Evolutionary conservation across 805 yeast species (phyloP), one percentile per base, ranked within the genome.

Genomic region (Lipomyces sp.): DNA sequence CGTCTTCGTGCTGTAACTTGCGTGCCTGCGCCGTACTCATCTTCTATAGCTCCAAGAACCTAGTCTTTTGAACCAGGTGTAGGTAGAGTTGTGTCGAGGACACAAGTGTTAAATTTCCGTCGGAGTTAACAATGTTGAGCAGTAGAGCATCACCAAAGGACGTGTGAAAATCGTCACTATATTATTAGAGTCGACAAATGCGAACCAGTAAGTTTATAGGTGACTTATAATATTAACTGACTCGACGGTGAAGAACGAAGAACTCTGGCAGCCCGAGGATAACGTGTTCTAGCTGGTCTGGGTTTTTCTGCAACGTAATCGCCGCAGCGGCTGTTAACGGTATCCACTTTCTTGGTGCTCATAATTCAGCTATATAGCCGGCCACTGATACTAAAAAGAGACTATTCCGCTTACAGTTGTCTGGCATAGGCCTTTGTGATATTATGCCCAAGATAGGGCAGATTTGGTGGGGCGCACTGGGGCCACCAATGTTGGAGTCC

Each of bases 1-100:
- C 67, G 50, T 73, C 75, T 13, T 58, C 70, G 60, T 66, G 69
- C 64, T 62, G 61, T 32, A 60, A 51, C 60, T 61, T 65, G 62
- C 68, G 64, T 62, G 60, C 53, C 57, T 48, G 57, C 54, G 57
- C 60, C 48, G 65, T 51, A 59, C 68, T 61, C 64, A 61, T 65
- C 29, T 34, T 61, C 53, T n/a, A 51, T 51, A 7, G 54, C 48
- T 15, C 48, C 15, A n/a, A 37, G 24, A 42, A 15, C 48, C 48
- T 7, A 42, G 48, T 15, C 48, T 15, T 13, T 2, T 42, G 24
- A 42, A 42, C 48, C 8, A 42, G 48, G 24, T 42, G 48, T 18
- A 5, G n/a, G 7, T 11, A 18, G 0, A 42, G 48, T 5, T 10
- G 24, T 5, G 48, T 42, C 48, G 39, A 42, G 24, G 7, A 24